Percentiles rank a stretch among this genome's conserved stretches.
These are phyloP conservation scores for Collybiopsis luxurians DNA, from an alignment of 768 basidiomycete genomes.

Conservation along the genomic window DNA sequence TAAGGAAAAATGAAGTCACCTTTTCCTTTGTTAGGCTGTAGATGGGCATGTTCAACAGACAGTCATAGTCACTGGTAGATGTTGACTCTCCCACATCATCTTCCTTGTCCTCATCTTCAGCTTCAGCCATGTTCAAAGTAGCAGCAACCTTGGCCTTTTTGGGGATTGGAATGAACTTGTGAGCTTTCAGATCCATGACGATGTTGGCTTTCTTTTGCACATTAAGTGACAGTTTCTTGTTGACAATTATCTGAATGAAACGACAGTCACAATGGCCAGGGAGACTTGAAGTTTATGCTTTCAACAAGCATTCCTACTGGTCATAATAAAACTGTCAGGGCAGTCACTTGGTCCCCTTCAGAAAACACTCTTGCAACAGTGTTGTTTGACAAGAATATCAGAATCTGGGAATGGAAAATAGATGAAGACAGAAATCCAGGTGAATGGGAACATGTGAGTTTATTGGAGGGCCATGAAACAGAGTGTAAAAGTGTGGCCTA, in stretches of 20 bases:
- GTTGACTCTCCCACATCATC: conserved; percentile 48
- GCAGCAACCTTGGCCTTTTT: conserved; percentile 70
- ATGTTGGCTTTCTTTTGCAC: conserved; percentile 89
- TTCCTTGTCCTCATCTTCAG: conserved; percentile 50
- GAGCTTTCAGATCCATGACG: conserved; percentile 75
- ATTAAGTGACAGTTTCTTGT: conserved; percentile 75
- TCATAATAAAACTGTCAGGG: too few relatives aligned
- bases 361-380: conserved; percentile 86
- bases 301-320: too few relatives aligned
- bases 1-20: conserved; percentile 37
- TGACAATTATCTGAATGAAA: conserved; percentile 95
- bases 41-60: conserved; percentile 92
- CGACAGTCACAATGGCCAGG: conserved; percentile 97
- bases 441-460: conserved; percentile 87
- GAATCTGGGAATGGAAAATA: conserved; percentile 79
- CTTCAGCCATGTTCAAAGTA: conserved; percentile 61
- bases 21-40: conserved; percentile 94
- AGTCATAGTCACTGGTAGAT: conserved; percentile 76
- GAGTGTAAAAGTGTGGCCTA: conserved; percentile 94
- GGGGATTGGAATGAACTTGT: conserved; percentile 90
- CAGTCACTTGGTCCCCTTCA: conserved; percentile 85
- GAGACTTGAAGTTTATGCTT: conserved; percentile 85
- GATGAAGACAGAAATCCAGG: conserved; percentile 37
- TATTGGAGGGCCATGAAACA: conserved; percentile 92
- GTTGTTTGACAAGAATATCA: conserved; percentile 91